These are phyloP conservation scores for Mrakia frigida DNA, from an alignment of 768 basidiomycete genomes.

Conservation along the genomic window DNA sequence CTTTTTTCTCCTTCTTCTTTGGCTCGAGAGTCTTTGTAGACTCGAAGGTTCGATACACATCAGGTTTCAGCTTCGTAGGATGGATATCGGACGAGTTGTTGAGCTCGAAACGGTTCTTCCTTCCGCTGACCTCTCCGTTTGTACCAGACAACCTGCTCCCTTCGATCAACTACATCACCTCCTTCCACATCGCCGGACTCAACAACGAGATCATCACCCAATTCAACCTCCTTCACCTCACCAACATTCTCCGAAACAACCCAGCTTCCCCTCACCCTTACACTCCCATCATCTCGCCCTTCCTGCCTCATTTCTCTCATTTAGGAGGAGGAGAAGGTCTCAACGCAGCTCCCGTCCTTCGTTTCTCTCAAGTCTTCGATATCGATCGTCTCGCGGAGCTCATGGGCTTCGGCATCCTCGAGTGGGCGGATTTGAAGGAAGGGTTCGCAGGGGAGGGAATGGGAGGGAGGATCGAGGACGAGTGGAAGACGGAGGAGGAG, in stretches of 20 bases:
- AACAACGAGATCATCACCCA: background rate
- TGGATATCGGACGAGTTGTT: too few relatives aligned
- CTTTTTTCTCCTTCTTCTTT: background rate
- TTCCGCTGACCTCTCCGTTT: background rate
- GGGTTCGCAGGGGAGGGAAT: background rate
- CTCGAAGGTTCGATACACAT: too few relatives aligned
- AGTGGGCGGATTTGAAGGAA: background rate
- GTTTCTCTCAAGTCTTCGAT: background rate
- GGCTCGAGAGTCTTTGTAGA: too few relatives aligned
- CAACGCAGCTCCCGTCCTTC: background rate
- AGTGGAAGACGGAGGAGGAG: background rate
- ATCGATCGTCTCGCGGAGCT: background rate
- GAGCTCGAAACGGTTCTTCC: too few relatives aligned
- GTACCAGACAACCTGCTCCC: background rate
- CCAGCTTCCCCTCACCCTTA: background rate
- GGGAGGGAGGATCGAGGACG: background rate
- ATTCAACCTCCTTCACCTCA: conserved; percentile 3
- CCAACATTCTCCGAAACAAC: background rate
- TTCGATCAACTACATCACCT: background rate
- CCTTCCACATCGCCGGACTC: background rate
- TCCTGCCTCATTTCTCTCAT: background rate
- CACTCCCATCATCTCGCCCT: background rate
- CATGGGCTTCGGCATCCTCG: background rate
- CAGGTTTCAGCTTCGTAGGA: too few relatives aligned
- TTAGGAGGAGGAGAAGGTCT: background rate